Evolutionary conservation across 2,329 filamentous ascomycete genomes (phyloP).

Genomic region (Aspergillus brunneoviolaceus): DNA sequence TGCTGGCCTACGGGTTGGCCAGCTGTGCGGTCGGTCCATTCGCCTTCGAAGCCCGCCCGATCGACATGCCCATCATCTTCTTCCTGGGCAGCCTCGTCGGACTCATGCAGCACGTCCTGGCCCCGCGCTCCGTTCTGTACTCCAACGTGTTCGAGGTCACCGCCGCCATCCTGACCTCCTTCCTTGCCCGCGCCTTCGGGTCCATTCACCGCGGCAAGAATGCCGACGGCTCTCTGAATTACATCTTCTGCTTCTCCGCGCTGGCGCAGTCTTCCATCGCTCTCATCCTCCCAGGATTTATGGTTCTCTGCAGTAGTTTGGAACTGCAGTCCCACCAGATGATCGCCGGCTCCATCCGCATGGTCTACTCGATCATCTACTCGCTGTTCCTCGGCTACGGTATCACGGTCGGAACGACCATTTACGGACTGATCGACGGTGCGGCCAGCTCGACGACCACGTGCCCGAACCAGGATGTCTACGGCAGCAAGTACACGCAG

Average conservation of each 20-base stretch:
- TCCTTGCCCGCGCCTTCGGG: slow-evolving; percentile 65
- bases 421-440: slow-evolving; percentile 62
- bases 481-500: slow-evolving; percentile 41
- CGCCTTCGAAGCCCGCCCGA: slow-evolving; percentile 70
- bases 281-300: slow-evolving; percentile 69
- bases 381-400: slow-evolving; percentile 71
- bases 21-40: slow-evolving; percentile 75
- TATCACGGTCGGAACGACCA: slow-evolving; percentile 64
- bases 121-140: slow-evolving; percentile 68
- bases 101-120: slow-evolving; percentile 69
- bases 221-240: slow-evolving; percentile 16
- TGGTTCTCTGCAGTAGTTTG: slow-evolving; percentile 60
- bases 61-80: slow-evolving; percentile 76
- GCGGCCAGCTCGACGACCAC: slow-evolving; percentile 49
- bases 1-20: slow-evolving; percentile 71
- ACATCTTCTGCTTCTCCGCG: slow-evolving; percentile 68
- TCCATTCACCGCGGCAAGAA: slow-evolving; percentile 52
- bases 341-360: slow-evolving; percentile 69
- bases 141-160: slow-evolving; percentile 64
- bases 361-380: slow-evolving; percentile 74
- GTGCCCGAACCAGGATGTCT: slow-evolving; percentile 39
- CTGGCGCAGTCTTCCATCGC: slow-evolving; percentile 72
- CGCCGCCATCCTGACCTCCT: slow-evolving; percentile 64
- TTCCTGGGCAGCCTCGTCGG: slow-evolving; percentile 71
- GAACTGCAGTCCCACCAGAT: slow-evolving; percentile 69